Base-by-base conservation (phyloP, 2,329 filamentous ascomycete species). In the Penicillium sp. region DNA sequence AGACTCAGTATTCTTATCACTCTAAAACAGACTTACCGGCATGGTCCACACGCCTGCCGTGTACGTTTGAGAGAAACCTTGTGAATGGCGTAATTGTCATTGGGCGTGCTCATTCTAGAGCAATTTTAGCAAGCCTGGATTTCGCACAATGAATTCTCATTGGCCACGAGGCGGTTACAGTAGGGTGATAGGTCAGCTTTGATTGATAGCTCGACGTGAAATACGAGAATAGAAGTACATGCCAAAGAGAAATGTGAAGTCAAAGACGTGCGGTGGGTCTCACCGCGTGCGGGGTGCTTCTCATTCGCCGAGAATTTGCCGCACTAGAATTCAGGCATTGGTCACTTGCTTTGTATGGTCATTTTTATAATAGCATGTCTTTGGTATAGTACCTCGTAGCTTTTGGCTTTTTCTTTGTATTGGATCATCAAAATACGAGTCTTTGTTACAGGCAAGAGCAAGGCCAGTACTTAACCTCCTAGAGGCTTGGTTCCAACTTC, bases 11-110 rank as follows among this genome's bases (percentile, higher is more conserved):
- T 31, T 14, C 52, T 0, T 33, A 26, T 9, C 6, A 24, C 11
- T 9, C 16, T 7, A 3, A 3, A 22, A 26, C 19, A 11, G 21
- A 63, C 63, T 6, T 59, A 67, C 66, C 66, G 64, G 56, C 66
- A 68, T 42, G 65, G 64, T 48, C 55, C 65, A 49, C 66, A 68
- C 44, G 66, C 66, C 53, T 68, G 65, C 13, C 66, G 64, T 7
- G 66, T 66, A 8, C 66, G 59, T 54, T 65, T 65, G 6, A 68
- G 31, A 16, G 65, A 66, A 26, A 68, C 65, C 52, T 64, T 68
- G 55, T 68, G 66, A 46, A 68, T 61, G 1, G 61, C 49, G 39
- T 64, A 64, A 24, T 68, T 68, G 22, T 68, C 64, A 43, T 56
- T 56, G 11, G 61, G 31, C 9, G 61, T 44, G 51, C 57, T 65